Evolutionary conservation across 148 eudicot species (phyloP).

Genomic region (Diospyros lotus): DNA sequence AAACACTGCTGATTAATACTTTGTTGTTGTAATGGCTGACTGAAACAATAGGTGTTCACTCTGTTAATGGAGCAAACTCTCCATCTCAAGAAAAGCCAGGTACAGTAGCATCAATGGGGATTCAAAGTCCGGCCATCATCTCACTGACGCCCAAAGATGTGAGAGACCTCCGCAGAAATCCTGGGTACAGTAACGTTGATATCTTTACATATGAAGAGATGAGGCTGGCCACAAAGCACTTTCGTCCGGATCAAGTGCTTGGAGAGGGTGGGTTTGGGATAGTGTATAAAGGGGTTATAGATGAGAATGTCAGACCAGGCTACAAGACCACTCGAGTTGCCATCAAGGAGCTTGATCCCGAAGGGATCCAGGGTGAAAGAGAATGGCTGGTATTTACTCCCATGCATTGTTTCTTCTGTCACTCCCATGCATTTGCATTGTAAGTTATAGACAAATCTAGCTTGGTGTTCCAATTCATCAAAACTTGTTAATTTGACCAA

Average conservation of each 20-base stretch:
- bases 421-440: slow-evolving; percentile 2
- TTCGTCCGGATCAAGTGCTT: slow-evolving; percentile 76
- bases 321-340: slow-evolving; percentile 67
- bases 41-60: slow-evolving; percentile 20
- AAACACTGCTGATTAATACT: background rate
- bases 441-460: background rate
- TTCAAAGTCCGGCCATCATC: slow-evolving; percentile 33
- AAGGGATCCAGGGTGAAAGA: slow-evolving; percentile 83
- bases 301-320: slow-evolving; percentile 72
- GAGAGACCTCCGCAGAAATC: slow-evolving; percentile 65
- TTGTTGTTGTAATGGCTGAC: slow-evolving; percentile 20
- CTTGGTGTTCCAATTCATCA: slow-evolving; percentile 2
- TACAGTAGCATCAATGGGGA: slow-evolving; percentile 26
- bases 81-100: slow-evolving; percentile 16
- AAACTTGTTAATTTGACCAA: no score
- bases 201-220: slow-evolving; percentile 81
- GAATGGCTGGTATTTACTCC: slow-evolving; percentile 85
- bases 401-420: background rate
- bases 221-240: slow-evolving; percentile 77
- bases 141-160: slow-evolving; percentile 61
- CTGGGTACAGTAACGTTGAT: slow-evolving; percentile 67
- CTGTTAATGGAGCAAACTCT: slow-evolving; percentile 22
- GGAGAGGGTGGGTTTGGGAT: slow-evolving; percentile 96
- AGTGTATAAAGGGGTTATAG: slow-evolving; percentile 74
- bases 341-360: slow-evolving; percentile 80